phyloP scores from a whole-genome alignment of 495 filamentous ascomycete species.

The Aspergillus campestris region DNA sequence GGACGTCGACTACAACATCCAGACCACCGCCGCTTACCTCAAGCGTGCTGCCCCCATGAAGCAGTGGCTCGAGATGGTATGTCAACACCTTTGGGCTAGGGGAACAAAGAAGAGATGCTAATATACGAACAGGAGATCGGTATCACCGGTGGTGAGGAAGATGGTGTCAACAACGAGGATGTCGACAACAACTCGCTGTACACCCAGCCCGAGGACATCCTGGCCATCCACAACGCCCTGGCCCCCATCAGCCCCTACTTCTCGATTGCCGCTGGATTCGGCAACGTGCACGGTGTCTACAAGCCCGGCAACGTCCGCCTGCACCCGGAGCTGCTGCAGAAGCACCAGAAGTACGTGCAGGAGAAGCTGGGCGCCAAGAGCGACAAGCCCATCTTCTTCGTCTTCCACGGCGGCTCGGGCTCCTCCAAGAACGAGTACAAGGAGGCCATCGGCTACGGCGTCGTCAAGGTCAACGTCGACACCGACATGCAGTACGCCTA shows the following conservation, averaged over 20 bases:
- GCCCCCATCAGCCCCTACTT: conserved; percentile 82
- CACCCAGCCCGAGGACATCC: conserved; percentile 95
- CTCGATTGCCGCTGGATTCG: conserved; percentile 96
- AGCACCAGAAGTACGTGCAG: conserved; percentile 88
- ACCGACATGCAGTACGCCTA: conserved; percentile 69
- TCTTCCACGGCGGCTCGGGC: conserved; percentile 97
- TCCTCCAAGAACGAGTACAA: conserved; percentile 80
- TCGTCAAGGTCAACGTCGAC: conserved; percentile 94
- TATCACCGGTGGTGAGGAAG: conserved; percentile 93
- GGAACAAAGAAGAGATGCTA: not conserved
- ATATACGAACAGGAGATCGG: conserved; percentile 59
- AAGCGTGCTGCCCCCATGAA: conserved; percentile 90
- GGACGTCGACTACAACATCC: conserved; percentile 77
- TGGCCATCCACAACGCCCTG: conserved; percentile 76
- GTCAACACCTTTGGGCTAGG: conserved; percentile 9
- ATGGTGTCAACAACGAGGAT: conserved; percentile 62
- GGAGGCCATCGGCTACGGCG: conserved; percentile 82
- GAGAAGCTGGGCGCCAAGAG: conserved; percentile 57
- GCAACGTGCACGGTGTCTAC: conserved; percentile 99
- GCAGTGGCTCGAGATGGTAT: conserved; percentile 98
- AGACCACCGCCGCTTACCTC: conserved; percentile 82
- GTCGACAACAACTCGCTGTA: conserved; percentile 95
- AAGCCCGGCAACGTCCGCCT: conserved; percentile 96
- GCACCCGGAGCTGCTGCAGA: conserved; percentile 84
- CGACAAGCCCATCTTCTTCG: conserved; percentile 93